Evolutionary conservation across 164 flowering plant species (phyloP).

Genomic region (Vitis rotundifolia): DNA sequence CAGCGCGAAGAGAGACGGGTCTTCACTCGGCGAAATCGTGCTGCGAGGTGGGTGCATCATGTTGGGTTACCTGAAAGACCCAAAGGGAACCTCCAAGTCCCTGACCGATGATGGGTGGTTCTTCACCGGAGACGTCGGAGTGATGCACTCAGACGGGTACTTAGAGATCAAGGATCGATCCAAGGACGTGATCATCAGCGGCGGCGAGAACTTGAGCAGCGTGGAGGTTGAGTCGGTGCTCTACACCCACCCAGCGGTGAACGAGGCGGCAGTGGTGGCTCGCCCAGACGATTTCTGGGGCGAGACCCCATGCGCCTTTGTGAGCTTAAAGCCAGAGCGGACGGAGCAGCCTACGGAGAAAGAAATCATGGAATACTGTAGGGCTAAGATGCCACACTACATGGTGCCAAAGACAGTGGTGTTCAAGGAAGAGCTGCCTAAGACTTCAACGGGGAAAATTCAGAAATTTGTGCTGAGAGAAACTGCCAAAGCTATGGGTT

Average conservation of each 20-base stretch:
- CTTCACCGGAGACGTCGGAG: conserved; percentile 32
- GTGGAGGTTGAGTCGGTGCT: conserved; percentile 35
- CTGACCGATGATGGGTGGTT: conserved; percentile 27
- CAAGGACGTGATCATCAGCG: conserved; percentile 34
- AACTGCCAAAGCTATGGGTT: conserved; percentile 39
- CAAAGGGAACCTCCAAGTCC: conserved; percentile 17
- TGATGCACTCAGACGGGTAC: conserved; percentile 33
- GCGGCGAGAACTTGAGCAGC: conserved; percentile 37
- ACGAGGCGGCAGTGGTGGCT: conserved; percentile 60
- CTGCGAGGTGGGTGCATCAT: conserved; percentile 25
- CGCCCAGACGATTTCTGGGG: conserved; percentile 57
- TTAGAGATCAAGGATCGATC: conserved; percentile 34
- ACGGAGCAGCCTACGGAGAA: conserved; percentile 23
- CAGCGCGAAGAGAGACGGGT: conserved; percentile 26
- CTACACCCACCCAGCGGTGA: conserved; percentile 31
- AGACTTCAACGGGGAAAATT: conserved; percentile 58
- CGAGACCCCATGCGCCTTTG: conserved; percentile 60
- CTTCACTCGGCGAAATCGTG: conserved; percentile 29
- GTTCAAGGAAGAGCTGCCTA: conserved; percentile 41
- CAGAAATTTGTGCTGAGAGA: conserved; percentile 54
- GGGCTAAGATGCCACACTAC: conserved; percentile 43
- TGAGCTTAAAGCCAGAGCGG: conserved; percentile 29
- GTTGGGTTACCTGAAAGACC: conserved; percentile 37
- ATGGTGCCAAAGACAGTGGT: conserved; percentile 62
- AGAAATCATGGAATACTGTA: conserved; percentile 41